phyloP scores from a whole-genome alignment of 208 protist genomes.

The Vickermania ingenoplastis region DNA sequence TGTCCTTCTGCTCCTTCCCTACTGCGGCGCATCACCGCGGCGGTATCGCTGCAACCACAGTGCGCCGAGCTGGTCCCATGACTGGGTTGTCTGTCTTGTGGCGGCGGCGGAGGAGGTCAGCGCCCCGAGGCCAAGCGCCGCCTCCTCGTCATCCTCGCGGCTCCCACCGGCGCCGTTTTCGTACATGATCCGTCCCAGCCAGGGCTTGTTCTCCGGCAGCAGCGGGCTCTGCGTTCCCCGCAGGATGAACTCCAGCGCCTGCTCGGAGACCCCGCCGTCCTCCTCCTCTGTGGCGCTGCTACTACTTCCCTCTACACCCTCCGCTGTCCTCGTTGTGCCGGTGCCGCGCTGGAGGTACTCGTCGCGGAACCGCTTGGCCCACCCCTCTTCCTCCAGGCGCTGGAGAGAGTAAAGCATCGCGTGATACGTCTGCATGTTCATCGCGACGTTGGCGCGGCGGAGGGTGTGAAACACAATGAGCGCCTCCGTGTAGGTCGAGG shows the following conservation, averaged over 20 bases:
- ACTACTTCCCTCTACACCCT: neutral
- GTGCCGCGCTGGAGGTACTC: constrained; percentile 14
- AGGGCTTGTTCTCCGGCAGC: constrained; percentile 86
- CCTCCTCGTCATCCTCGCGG: no score
- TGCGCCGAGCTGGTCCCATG: constrained; percentile 57
- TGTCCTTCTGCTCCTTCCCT: neutral
- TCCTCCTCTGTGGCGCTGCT: constrained; percentile 11
- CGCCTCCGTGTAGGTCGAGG: constrained; percentile 64
- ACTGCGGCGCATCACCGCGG: constrained; percentile 9
- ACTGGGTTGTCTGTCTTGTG: constrained; percentile 20
- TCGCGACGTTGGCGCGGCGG: constrained; percentile 68
- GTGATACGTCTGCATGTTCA: constrained; percentile 86
- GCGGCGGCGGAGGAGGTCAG: no score
- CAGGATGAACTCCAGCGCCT: constrained; percentile 85
- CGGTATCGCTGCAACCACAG: constrained; percentile 74
- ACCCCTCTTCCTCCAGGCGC: constrained; percentile 83
- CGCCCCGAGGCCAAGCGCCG: no score
- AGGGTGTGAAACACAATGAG: constrained; percentile 82
- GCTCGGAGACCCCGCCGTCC: constrained; percentile 35
- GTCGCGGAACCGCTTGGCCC: constrained; percentile 68
- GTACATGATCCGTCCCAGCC: constrained; percentile 85
- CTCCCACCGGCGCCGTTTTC: constrained; percentile 39
- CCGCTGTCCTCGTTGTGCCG: constrained; percentile 7
- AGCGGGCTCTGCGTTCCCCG: constrained; percentile 71
- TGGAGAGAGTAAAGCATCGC: constrained; percentile 89